Evolutionary conservation across 495 filamentous ascomycete species (phyloP), one percentile per base, ranked within the genome.

Genomic region (Neurospora sublineolata): DNA sequence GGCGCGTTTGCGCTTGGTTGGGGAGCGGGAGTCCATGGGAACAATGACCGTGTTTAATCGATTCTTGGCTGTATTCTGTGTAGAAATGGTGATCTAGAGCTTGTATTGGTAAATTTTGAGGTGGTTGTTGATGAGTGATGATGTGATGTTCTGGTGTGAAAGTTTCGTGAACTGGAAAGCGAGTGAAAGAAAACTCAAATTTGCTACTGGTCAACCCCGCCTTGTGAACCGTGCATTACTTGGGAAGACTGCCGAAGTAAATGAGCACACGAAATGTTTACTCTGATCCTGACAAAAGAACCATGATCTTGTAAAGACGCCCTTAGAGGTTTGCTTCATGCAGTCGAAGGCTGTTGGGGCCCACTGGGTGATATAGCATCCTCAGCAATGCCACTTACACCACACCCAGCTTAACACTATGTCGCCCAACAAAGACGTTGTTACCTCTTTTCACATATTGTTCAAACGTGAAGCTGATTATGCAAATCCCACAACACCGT

Each of bases 1-100:
- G 14, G 72, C 68, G 58, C 74, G 77, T 72, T 77, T 78, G 68
- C 78, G 77, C 46, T 80, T 80, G 60, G 5, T 33, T 33, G 52
- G 52, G 12, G 52, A 64, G 52, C 52, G 52, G 12, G 5, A 5
- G 14, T 64, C 52, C 52, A 60, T 60, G 23, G 11, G 23, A 12
- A 16, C 5, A 5, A 16, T 27, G 52, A 7, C 1, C 14, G 44
- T 23, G 20, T 11, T 0, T 1, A 52, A 0, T 4, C 10, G 3
- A 12, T 12, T 27, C 4, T 36, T 36, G 4, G 4, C 33, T 36
- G 33, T 0, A 36, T 36, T 36, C 33, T 36, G 33, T 36, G 33
- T 36, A 36, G 33, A 36, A 36, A 36, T 36, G 4, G 33, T 36
- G 33, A 36, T 36, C 6, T 36, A 36, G 33, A 36, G 6, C 4